Base-by-base conservation (phyloP, 805 yeast genomes). In the Candida odintsovae region DNA sequence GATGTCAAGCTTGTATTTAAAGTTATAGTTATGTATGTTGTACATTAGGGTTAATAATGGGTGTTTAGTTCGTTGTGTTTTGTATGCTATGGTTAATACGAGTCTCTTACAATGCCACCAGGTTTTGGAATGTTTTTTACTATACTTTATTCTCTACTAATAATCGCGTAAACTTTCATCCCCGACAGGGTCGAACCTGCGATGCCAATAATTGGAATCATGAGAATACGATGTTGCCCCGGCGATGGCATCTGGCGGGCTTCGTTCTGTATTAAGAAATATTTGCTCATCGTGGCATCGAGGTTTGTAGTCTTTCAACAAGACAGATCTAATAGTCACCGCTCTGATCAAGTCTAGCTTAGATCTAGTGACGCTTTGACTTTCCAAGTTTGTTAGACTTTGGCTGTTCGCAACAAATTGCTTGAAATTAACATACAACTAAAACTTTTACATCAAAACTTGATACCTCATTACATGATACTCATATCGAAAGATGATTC, bases 401-500 rank as follows among this genome's bases (percentile, higher is more conserved):
- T 28, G 31, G 31, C n/a, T n/a, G 8, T 28, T 13, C 7, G 28
- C 28, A 28, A 28, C 31, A 13, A 28, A 28, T 13, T 4, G 31
- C 7, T 12, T 8, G n/a, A 28, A 28, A 28, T 13, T 28, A 4
- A 28, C 31, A 28, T 4, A 28, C 31, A 4, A 4, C n/a, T 13
- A 3, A 28, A 28, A 13, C n/a, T 4, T 28, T 28, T 28, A 13
- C 31, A 28, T 28, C 31, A 28, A 28, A 13, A 12, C n/a, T 13
- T 13, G 12, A 8, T 10, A 28, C n/a, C 31, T 13, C n/a, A 28
- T 28, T 28, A n/a, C n/a, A 28, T 33, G 36, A n/a, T 16, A 29
- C 33, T 21, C 19, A 15, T 6, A 26, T 6, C 11, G 12, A 18
- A 16, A 11, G 4, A 83, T 84, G 92, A 82, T 85, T 43, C 63